A percentile compares a stretch with the other conserved stretches of the same genome.
Conservation (phyloP, 495 filamentous ascomycete genomes). For the Massariosphaeria phaeospora region DNA sequence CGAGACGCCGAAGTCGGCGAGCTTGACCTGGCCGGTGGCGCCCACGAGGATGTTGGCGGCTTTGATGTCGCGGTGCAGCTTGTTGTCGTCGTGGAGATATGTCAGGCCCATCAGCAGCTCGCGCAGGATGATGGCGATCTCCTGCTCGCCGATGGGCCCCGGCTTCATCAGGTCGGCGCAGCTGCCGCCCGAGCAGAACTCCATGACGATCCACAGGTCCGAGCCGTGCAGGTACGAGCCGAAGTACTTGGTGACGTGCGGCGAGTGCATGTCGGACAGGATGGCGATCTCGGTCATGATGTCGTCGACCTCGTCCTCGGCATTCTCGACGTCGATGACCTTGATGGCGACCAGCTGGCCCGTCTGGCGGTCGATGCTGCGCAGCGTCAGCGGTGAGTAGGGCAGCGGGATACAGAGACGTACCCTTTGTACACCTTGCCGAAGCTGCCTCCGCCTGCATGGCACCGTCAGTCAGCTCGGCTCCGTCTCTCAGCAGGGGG, state of each 20-base stretch:
- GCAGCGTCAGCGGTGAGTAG: constrained; percentile 35
- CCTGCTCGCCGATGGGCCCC: constrained; percentile 83
- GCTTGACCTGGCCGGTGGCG: constrained; percentile 87
- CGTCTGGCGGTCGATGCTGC: constrained; percentile 74
- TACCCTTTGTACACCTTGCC: constrained; percentile 95
- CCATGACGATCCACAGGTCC: constrained; percentile 97
- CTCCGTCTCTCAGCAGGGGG: no score
- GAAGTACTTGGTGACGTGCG: constrained; percentile 94
- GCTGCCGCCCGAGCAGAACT: constrained; percentile 89
- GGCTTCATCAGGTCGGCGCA: constrained; percentile 89
- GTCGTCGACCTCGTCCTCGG: constrained; percentile 97
- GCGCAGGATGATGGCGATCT: constrained; percentile 88
- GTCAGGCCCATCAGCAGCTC: constrained; percentile 87
- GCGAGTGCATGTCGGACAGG: constrained; percentile 85
- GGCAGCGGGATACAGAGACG: background rate
- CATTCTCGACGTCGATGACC: constrained; percentile 95
- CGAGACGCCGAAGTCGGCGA: constrained; percentile 96
- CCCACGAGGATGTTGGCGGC: constrained; percentile 87
- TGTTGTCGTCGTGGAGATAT: constrained; percentile 91
- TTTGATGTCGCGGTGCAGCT: constrained; percentile 96
- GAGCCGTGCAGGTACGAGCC: constrained; percentile 93
- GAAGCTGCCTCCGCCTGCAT: constrained; percentile 79
- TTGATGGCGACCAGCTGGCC: constrained; percentile 91
- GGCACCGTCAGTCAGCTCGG: constrained; percentile 20
- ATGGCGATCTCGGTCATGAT: constrained; percentile 98